phyloP scores from a whole-genome alignment of 2,329 filamentous ascomycete genomes.

The Botrytis pseudocinerea region DNA sequence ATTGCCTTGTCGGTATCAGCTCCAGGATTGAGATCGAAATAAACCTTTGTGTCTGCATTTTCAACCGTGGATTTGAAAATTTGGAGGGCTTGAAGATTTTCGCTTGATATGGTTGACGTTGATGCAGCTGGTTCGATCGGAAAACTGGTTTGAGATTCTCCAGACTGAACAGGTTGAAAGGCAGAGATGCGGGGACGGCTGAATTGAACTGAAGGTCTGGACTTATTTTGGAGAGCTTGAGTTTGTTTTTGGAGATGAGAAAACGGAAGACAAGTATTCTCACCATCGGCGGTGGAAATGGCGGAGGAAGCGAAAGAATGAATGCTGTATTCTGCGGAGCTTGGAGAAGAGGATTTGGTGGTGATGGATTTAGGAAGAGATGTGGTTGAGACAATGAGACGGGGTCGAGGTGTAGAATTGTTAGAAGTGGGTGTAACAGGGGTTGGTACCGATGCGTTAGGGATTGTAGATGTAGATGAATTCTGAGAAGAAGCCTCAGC shows the following conservation, averaged over 20 bases:
- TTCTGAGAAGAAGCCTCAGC: neutral
- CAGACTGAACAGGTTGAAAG: neutral
- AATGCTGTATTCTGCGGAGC: constrained; percentile 10
- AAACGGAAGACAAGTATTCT: no score
- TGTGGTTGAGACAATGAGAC: neutral
- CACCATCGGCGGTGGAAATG: neutral
- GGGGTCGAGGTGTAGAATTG: neutral
- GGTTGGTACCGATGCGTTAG: no score
- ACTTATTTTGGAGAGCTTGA: no score
- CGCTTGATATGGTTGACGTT: accelerated
- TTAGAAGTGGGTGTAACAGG: neutral
- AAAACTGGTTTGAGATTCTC: neutral
- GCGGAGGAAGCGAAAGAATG: constrained; percentile 17
- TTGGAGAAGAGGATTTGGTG: neutral
- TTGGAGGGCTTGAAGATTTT: neutral
- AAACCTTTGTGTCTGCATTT: constrained; percentile 5
- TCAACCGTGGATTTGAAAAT: neutral
- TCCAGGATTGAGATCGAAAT: neutral
- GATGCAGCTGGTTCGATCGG: neutral
- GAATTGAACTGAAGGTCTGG: neutral
- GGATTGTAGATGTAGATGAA: neutral
- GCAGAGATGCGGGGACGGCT: neutral
- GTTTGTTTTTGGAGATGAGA: no score
- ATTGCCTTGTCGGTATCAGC: neutral
- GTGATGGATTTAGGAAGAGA: neutral